Conservation (phyloP, 768 basidiomycete genomes). For the Chalciporus piperatus region DNA sequence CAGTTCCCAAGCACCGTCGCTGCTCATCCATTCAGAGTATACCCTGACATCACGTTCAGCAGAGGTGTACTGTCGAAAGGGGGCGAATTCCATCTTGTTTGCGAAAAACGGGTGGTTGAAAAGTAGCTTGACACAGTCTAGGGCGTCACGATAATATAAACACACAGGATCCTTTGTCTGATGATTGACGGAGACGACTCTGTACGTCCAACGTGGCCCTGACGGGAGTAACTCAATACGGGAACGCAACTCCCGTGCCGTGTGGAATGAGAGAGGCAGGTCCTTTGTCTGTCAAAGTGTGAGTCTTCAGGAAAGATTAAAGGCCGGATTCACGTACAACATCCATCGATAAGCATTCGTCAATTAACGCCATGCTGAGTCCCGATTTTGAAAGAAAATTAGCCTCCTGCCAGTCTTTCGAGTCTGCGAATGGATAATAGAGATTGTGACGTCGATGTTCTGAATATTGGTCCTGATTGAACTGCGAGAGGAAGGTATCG, state of each 20-base stretch:
- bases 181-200: conserved; percentile 1
- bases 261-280: conserved; percentile 18
- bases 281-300: too few relatives aligned
- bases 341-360: conserved; percentile 27
- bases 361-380: conserved; percentile 30
- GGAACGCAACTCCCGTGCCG: conserved; percentile 22
- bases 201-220: too few relatives aligned
- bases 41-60: too few relatives aligned
- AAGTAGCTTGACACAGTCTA: conserved; percentile 23
- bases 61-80: too few relatives aligned
- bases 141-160: too few relatives aligned
- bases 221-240: conserved; percentile 17
- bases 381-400: too few relatives aligned
- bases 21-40: too few relatives aligned
- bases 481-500: neutral
- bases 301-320: too few relatives aligned
- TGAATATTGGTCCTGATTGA: neutral
- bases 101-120: conserved; percentile 20
- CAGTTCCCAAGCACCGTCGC: too few relatives aligned
- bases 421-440: too few relatives aligned
- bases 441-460: neutral
- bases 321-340: conserved; percentile 25
- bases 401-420: conserved; percentile 32
- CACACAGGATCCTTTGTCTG: conserved; percentile 20
- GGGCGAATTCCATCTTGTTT: too few relatives aligned